Evolutionary conservation across 169 alveolate species (phyloP).

Genomic region (Plasmodium inui): DNA sequence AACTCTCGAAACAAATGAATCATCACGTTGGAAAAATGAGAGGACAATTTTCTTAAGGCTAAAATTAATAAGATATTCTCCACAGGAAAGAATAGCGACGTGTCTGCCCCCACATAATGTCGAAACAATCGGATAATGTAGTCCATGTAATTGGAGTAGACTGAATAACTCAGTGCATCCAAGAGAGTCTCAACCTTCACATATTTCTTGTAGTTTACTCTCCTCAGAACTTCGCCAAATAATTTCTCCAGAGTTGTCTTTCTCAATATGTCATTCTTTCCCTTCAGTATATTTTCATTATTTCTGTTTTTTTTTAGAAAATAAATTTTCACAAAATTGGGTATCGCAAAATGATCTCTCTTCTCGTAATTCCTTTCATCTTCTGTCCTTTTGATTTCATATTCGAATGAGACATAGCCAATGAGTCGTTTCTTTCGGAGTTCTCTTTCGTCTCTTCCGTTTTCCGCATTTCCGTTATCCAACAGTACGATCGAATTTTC

Average conservation of each 20-base stretch:
- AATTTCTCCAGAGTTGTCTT: slow-evolving; percentile 13
- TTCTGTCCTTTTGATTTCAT: slow-evolving; percentile 39
- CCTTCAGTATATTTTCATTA: background rate
- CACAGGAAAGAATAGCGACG: slow-evolving; percentile 36
- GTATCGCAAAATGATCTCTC: background rate
- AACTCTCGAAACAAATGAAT: slow-evolving; percentile 26
- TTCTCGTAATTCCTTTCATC: background rate
- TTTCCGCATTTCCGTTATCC: background rate
- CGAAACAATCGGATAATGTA: slow-evolving; percentile 17
- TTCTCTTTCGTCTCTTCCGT: background rate
- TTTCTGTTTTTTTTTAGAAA: slow-evolving; percentile 10
- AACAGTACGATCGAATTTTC: slow-evolving; percentile 7
- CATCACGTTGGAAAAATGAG: slow-evolving; percentile 25
- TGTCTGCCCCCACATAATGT: slow-evolving; percentile 14
- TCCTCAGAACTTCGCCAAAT: slow-evolving; percentile 56
- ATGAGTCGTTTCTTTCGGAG: background rate
- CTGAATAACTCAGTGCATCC: background rate
- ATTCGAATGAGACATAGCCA: slow-evolving; percentile 47
- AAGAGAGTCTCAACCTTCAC: slow-evolving; percentile 30
- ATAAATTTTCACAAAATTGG: slow-evolving; percentile 57
- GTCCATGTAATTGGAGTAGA: slow-evolving; percentile 3
- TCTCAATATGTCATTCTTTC: background rate
- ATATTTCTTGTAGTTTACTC: slow-evolving; percentile 28
- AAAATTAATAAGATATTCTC: slow-evolving; percentile 15
- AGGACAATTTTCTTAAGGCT: slow-evolving; percentile 35